phyloP scores from a whole-genome alignment of 2,329 filamentous ascomycete species.

The Truncatella angustata region DNA sequence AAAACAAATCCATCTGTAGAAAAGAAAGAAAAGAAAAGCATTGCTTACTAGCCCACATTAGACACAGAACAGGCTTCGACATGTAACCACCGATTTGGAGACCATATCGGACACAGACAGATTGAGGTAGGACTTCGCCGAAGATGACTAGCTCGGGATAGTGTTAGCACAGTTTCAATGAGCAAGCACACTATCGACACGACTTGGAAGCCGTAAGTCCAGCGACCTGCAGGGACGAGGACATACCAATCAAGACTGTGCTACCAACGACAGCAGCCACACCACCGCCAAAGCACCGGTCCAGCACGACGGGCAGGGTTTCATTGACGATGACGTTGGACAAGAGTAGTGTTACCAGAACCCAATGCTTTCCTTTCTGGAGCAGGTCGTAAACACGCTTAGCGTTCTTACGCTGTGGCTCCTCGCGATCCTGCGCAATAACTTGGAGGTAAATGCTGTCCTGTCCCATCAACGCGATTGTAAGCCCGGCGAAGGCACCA shows the following conservation, averaged over 20 bases:
- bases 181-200: neutral
- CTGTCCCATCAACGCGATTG: slow-evolving; percentile 73
- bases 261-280: slow-evolving; percentile 92
- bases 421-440: slow-evolving; percentile 80
- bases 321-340: slow-evolving; percentile 99
- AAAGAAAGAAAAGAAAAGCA: too few species aligned
- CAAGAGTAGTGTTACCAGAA: slow-evolving; percentile 87
- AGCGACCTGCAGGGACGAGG: neutral
- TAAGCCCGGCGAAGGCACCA: slow-evolving; percentile 92
- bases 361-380: slow-evolving; percentile 94
- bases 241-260: slow-evolving; percentile 86
- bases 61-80: slow-evolving; percentile 77
- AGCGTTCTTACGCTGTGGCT: slow-evolving; percentile 83
- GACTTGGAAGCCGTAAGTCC: neutral
- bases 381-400: slow-evolving; percentile 76
- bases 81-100: slow-evolving; percentile 93
- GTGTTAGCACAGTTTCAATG: neutral
- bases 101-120: slow-evolving; percentile 92
- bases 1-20: too few species aligned
- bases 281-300: slow-evolving; percentile 89
- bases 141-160: slow-evolving; percentile 75
- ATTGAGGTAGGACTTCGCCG: slow-evolving; percentile 93
- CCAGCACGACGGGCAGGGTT: slow-evolving; percentile 90
- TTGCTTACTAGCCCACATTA: slow-evolving; percentile 75
- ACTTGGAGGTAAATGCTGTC: slow-evolving; percentile 98